Evolutionary conservation across 768 basidiomycete species (phyloP), one percentile per base, ranked within the genome.

Genomic region (Suillus luteus): DNA sequence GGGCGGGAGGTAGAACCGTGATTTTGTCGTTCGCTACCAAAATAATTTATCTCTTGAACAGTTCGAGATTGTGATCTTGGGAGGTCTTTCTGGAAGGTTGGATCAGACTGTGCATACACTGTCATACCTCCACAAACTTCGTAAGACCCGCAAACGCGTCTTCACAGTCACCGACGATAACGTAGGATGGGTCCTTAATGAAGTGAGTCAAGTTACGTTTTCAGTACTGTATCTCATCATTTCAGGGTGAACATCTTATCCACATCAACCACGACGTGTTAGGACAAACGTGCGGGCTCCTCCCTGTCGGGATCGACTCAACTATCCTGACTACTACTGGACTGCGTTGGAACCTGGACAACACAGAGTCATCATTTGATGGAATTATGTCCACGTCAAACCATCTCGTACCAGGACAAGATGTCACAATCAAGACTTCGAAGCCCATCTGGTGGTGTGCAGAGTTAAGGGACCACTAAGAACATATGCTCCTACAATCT

Each of bases 51-150:
- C 37, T 51, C 58, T 19, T 19, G 46, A 75, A 72, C 78, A 87
- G 81, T 86, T 87, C 67, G 86, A 90, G 57, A 81, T 92, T 27
- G 76, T 98, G 55, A 76, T 99, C 38, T 83, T 96, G 1, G 96
- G 97, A 6, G 96, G 97, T 0, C 79, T 99, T 2, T 84, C 91
- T 5, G 97, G 97, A 0, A 86, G 97, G 33, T 80, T 99, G 4
- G 97, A 99, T 75, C 97, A 99, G 70, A 97, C 95, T 0, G 81
- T 96, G 5, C 95, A 97, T 70, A 90, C 93, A 0, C 82, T 99
- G 12, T 92, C 95, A 2, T 84, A 89, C 55, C 77, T 99, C 1
- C 86, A 95, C 76, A 94, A 94, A 73, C 78, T 96, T 24, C 86
- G 92, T 51, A 84, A 81, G 68, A 75, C 62, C 24, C 81, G 87